Evolutionary conservation across 1,284 basidiomycete genomes (phyloP), one percentile per base, ranked within the genome.

Genomic region (Vanrija sp.): DNA sequence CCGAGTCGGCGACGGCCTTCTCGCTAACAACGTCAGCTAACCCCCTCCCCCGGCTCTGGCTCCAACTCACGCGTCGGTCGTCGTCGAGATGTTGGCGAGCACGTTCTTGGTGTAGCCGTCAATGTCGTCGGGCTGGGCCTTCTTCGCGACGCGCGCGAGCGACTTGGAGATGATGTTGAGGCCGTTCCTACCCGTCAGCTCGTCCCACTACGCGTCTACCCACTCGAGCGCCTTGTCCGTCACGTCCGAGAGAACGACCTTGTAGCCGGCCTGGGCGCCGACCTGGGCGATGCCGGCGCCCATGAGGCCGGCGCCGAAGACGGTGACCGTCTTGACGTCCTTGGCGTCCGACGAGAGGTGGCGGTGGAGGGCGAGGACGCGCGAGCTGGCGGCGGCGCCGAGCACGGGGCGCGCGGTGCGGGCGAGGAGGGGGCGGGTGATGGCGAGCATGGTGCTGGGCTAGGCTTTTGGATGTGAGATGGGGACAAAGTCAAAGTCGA

Each of bases 131-230:
- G 80, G 78, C 46, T 75, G 72, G 57, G 72, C 64, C 55, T 78
- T 77, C 67, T 81, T 81, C 59, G 77, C 80, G 51, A 82, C 75
- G 31, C 81, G 75, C 1, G 69, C 64, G 20, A 83, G 71, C 10
- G 80, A 81, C 63, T 80, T 81, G 56, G 71, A 63, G 64, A 83
- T 83, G 72, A 82, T 82, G 43, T 65, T 72, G 41, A 78, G 67
- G 23, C 81, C 81, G 63, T 81, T 82, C 49, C 80, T 73, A 69
- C 63, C 7, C 7, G 18, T 10, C 25, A 41, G 22, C 10, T 3
- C 7, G 18, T 10, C 6, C 12, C n/a, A 31, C 3, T 2, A 18
- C 36, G 6, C 19, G 10, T 38, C 37, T 24, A 41, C 64, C 25
- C 37, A 68, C 71, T 73, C 58, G 47, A 74, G 59, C n/a, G 72